A percentile compares a stretch with the other conserved stretches of the same genome.
Evolutionary conservation across 257 asterid species (phyloP).

Genomic region (Petrea volubilis): DNA sequence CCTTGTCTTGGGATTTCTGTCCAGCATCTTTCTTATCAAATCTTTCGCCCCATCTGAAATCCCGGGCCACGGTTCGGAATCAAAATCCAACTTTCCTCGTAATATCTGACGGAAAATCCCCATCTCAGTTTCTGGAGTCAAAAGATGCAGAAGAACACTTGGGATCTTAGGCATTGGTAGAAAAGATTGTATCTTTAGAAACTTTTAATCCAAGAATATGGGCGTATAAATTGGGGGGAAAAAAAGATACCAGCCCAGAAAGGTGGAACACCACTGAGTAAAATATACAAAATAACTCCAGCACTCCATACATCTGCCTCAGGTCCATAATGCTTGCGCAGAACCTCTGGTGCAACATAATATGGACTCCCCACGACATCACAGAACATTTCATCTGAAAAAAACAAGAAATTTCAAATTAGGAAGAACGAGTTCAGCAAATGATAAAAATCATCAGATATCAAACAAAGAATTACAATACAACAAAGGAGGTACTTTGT

Average conservation of each 20-base stretch:
- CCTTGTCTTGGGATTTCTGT: constrained; percentile 75
- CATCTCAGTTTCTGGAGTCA: constrained; percentile 86
- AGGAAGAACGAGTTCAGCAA: not conserved
- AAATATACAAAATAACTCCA: constrained; percentile 87
- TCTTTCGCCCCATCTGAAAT: constrained; percentile 85
- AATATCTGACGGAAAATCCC: constrained; percentile 94
- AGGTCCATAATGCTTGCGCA: constrained; percentile 87
- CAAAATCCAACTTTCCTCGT: constrained; percentile 74
- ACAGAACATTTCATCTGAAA: constrained; percentile 70
- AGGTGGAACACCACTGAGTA: constrained; percentile 95
- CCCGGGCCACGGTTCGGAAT: constrained; percentile 92
- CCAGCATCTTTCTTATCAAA: constrained; percentile 83
- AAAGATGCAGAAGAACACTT: constrained; percentile 18
- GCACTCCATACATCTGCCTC: constrained; percentile 99
- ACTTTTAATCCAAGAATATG: not conserved
- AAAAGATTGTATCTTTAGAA: not conserved
- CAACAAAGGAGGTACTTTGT: too few relatives aligned
- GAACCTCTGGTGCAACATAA: constrained; percentile 93
- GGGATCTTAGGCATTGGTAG: constrained; percentile 16
- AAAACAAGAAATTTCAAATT: not conserved
- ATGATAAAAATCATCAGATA: not conserved
- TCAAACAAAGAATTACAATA: not conserved
- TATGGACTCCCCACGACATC: constrained; percentile 98
- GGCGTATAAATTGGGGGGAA: not conserved
- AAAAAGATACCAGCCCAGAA: constrained; percentile 80